Base-by-base conservation (phyloP, 2,329 filamentous ascomycete genomes). In the Tolypocladium nubicola region DNA sequence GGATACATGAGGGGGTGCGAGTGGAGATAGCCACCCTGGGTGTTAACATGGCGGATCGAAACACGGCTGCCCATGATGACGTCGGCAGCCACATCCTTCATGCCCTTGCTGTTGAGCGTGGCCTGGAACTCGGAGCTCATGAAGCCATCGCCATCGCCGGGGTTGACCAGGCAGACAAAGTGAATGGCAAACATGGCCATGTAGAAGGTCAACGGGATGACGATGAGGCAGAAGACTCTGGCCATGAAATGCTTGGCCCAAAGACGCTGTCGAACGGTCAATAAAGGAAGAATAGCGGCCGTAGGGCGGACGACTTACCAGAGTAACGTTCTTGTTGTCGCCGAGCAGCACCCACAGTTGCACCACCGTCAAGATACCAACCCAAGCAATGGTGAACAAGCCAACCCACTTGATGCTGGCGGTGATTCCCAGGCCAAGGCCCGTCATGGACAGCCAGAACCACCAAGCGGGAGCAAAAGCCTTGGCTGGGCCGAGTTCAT, bases 71-170 rank as follows among this genome's bases (percentile, higher is more conserved):
- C 94, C 67, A 94, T 87, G 35, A 88, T 86, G 58, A 99, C 88
- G 74, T 99, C 92, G 37, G 89, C 94, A 2, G 94, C 88, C 6
- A 96, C 91, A 72, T 96, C 91, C 70, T 90, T 87, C 94, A 99
- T 99, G 56, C 84, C 86, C 79, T 97, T 99, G 67, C 86, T 92
- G 76, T 97, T 99, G 63, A 99, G 79, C 2, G 94, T 97, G 38
- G 94, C 89, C 76, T 99, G 94, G 79, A 99, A 99, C 70, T 99
- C 94, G 57, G 93, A 96, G 69, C 92, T 97, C 94, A 99, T 99
- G 79, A 99, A 99, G 57, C 94, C 94, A 73, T 99, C 94, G 56
- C 94, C 94, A 55, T 99, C 94, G 59, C 94, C 94, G 35, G 94
- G 94, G 75, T 99, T 99, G 59, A 87, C 83, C 47, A 99, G 82